phyloP scores from a whole-genome alignment of 2,329 filamentous ascomycete genomes.

The Ceratocystis eucalypticola region DNA sequence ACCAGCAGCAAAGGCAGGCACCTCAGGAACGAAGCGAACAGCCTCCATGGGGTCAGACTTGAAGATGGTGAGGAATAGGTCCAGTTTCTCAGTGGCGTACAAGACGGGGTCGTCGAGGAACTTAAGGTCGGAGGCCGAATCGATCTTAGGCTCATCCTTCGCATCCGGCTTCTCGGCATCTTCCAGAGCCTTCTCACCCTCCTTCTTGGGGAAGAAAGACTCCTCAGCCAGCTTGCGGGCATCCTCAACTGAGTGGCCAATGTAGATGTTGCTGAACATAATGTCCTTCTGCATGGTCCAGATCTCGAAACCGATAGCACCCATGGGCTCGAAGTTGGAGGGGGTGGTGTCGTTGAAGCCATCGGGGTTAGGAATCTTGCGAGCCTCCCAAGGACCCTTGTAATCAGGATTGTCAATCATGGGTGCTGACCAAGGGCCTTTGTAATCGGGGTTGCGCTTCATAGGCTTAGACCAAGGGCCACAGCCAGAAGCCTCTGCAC shows the following conservation, averaged over 20 bases:
- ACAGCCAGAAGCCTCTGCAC: slow-evolving; percentile 81
- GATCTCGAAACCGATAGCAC: slow-evolving; percentile 96
- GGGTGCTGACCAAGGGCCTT: slow-evolving; percentile 95
- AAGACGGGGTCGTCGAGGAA: slow-evolving; percentile 83
- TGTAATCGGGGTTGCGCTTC: slow-evolving; percentile 92
- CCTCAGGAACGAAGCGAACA: slow-evolving; percentile 79
- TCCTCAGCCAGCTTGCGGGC: slow-evolving; percentile 78
- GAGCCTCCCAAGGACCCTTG: slow-evolving; percentile 89
- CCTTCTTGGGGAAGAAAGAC: slow-evolving; percentile 80
- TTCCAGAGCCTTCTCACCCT: slow-evolving; percentile 67
- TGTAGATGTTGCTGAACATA: slow-evolving; percentile 99
- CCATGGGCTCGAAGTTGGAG: slow-evolving; percentile 94
- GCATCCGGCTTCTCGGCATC: slow-evolving; percentile 67
- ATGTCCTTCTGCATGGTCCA: slow-evolving; percentile 99
- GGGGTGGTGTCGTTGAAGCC: slow-evolving; percentile 97
- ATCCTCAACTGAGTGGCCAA: slow-evolving; percentile 90
- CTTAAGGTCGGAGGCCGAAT: slow-evolving; percentile 58
- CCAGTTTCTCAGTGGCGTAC: slow-evolving; percentile 84
- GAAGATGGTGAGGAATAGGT: slow-evolving; percentile 75
- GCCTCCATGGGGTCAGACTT: slow-evolving; percentile 73
- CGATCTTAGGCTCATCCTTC: slow-evolving; percentile 42
- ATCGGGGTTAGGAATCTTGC: slow-evolving; percentile 92
- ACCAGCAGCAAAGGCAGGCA: slow-evolving; percentile 66
- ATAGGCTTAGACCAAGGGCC: slow-evolving; percentile 83
- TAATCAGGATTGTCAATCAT: slow-evolving; percentile 94